Conservation (phyloP, 2,329 filamentous ascomycete species). For the Hypoxylon sp. region DNA sequence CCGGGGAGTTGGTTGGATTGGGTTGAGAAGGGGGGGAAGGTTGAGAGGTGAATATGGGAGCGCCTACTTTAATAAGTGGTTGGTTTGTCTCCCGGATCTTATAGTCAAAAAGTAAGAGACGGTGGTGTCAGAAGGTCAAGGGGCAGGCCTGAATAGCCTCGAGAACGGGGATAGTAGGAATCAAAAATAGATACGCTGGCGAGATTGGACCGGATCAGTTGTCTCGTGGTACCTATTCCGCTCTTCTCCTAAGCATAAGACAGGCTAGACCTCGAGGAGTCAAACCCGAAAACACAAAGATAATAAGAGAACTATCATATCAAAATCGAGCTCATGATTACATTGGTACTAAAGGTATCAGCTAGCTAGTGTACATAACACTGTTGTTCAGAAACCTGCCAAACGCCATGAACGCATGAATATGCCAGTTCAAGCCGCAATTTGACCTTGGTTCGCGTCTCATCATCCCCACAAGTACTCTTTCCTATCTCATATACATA, state of each 20-base stretch:
- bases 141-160: background rate
- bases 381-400: slow-evolving; percentile 34
- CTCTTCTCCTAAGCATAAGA: background rate
- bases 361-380: slow-evolving; percentile 43
- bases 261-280: background rate
- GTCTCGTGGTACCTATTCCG: background rate
- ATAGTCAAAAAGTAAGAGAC: background rate
- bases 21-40: slow-evolving; percentile 77
- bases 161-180: background rate
- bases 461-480: background rate
- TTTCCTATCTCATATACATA: slow-evolving; percentile 2
- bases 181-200: background rate
- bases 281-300: background rate
- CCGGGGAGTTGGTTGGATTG: slow-evolving; percentile 87
- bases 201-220: background rate
- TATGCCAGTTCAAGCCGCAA: slow-evolving; percentile 22
- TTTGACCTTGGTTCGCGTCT: slow-evolving; percentile 9
- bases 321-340: slow-evolving; percentile 27
- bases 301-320: slow-evolving; percentile 1
- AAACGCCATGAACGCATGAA: slow-evolving; percentile 35
- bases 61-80: background rate
- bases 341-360: slow-evolving; percentile 37
- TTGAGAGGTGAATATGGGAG: slow-evolving; percentile 61
- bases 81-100: background rate
- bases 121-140: background rate